Percentiles rank a stretch among this genome's conserved stretches.
phyloP scores from a whole-genome alignment of 352 stramenopile species.

The Phytophthora citricola region DNA sequence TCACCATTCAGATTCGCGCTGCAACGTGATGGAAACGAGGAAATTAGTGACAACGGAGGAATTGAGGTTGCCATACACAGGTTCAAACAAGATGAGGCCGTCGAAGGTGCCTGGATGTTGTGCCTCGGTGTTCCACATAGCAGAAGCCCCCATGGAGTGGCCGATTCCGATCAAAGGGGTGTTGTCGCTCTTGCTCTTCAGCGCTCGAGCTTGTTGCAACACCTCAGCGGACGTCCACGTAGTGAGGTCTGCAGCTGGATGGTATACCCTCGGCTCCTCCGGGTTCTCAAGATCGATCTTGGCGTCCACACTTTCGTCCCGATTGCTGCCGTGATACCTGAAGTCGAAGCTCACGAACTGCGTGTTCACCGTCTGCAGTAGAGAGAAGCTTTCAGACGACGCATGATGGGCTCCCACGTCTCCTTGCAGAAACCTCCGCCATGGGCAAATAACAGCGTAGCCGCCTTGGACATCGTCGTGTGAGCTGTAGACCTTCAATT shows the following conservation, averaged over 20 bases:
- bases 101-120: slow-evolving; percentile 51
- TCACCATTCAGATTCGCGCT: slow-evolving; percentile 39
- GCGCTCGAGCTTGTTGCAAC: slow-evolving; percentile 26
- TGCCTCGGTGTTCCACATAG: slow-evolving; percentile 49
- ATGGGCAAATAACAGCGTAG: slow-evolving; percentile 59
- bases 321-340: slow-evolving; percentile 56
- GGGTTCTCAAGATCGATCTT: slow-evolving; percentile 38
- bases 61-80: slow-evolving; percentile 35
- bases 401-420: slow-evolving; percentile 54
- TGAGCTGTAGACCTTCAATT: slow-evolving; percentile 6
- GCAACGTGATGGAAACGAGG: slow-evolving; percentile 49
- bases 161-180: slow-evolving; percentile 53
- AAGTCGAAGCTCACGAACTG: slow-evolving; percentile 52
- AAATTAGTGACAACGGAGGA: slow-evolving; percentile 27
- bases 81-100: slow-evolving; percentile 56
- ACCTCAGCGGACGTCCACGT: slow-evolving; percentile 37
- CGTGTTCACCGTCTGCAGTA: slow-evolving; percentile 29
- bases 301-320: slow-evolving; percentile 43
- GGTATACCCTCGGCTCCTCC: slow-evolving; percentile 35
- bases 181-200: slow-evolving; percentile 19
- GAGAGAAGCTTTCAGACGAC: slow-evolving; percentile 37
- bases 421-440: slow-evolving; percentile 57
- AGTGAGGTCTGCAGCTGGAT: slow-evolving; percentile 33
- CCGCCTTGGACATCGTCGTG: slow-evolving; percentile 22
- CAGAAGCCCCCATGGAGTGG: slow-evolving; percentile 54